phyloP scores from a whole-genome alignment of 2,329 filamentous ascomycete species.

The Aspergillus luchuensis region DNA sequence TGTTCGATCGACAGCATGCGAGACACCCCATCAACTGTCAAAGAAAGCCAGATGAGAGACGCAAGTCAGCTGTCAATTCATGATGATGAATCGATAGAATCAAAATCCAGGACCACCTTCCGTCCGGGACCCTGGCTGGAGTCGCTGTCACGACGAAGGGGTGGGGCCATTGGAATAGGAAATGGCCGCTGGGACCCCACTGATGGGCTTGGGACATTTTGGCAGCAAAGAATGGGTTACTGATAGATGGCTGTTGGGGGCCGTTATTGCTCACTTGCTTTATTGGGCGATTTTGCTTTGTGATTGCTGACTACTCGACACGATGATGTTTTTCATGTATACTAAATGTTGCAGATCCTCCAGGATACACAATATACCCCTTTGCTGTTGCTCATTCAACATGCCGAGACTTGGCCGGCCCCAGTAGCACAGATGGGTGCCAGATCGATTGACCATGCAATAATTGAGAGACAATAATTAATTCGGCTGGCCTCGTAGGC shows the following conservation, averaged over 20 bases:
- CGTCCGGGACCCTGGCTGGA: neutral
- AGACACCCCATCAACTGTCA: no score
- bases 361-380: neutral
- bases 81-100: neutral
- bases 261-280: neutral
- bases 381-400: neutral
- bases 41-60: no score
- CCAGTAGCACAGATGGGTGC: constrained; percentile 1
- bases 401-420: neutral
- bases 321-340: neutral
- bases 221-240: constrained; percentile 29
- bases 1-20: no score
- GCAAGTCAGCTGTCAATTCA: neutral
- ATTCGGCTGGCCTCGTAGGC: neutral
- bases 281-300: neutral
- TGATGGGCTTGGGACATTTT: constrained; percentile 20
- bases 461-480: constrained; percentile 4
- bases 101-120: neutral
- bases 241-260: constrained; percentile 11
- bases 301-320: neutral
- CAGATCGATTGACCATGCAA: neutral
- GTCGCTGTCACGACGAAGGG: neutral
- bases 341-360: neutral
- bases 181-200: neutral
- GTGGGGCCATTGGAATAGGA: no score